Conservation (phyloP, 768 basidiomycete genomes). For the Agaricus bisporus region DNA sequence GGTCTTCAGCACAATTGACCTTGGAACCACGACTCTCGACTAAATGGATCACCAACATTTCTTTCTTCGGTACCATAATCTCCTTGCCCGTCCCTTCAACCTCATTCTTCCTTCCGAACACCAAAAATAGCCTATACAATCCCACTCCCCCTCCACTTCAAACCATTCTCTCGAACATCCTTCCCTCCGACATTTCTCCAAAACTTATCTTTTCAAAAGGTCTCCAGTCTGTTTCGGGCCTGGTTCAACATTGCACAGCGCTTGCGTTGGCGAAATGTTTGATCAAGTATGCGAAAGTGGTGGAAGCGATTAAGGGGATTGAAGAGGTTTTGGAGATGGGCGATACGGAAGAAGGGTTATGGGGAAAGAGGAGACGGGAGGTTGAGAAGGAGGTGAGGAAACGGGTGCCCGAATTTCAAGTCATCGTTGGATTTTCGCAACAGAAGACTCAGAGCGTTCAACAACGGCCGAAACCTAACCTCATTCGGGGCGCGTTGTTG, state of each 20-base stretch:
- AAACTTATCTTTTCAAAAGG: slow-evolving; percentile 79
- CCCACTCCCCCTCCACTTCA: slow-evolving; percentile 72
- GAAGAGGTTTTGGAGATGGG: slow-evolving; percentile 54
- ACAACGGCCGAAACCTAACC: slow-evolving; percentile 14
- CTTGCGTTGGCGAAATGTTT: slow-evolving; percentile 72
- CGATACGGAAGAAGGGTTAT: slow-evolving; percentile 56
- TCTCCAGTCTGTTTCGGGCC: slow-evolving; percentile 58
- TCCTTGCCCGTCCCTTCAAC: slow-evolving; percentile 65
- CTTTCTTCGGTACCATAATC: slow-evolving; percentile 74
- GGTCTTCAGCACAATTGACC: slow-evolving; percentile 61
- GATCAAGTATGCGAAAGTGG: slow-evolving; percentile 57
- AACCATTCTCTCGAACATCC: slow-evolving; percentile 67
- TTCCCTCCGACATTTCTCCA: slow-evolving; percentile 67
- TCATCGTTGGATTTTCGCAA: slow-evolving; percentile 79
- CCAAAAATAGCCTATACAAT: slow-evolving; percentile 38
- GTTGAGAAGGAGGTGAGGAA: slow-evolving; percentile 70
- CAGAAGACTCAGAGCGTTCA: slow-evolving; percentile 24
- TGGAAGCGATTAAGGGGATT: slow-evolving; percentile 40
- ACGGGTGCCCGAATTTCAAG: slow-evolving; percentile 82
- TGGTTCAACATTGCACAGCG: slow-evolving; percentile 86
- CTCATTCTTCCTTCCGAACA: slow-evolving; percentile 51
- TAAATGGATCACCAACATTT: slow-evolving; percentile 87
- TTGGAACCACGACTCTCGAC: slow-evolving; percentile 84
- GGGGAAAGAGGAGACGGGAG: slow-evolving; percentile 60
- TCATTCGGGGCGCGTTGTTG: slow-evolving; percentile 52